phyloP scores from a whole-genome alignment of 2,329 filamentous ascomycete species.

The Alternaria arborescens region DNA sequence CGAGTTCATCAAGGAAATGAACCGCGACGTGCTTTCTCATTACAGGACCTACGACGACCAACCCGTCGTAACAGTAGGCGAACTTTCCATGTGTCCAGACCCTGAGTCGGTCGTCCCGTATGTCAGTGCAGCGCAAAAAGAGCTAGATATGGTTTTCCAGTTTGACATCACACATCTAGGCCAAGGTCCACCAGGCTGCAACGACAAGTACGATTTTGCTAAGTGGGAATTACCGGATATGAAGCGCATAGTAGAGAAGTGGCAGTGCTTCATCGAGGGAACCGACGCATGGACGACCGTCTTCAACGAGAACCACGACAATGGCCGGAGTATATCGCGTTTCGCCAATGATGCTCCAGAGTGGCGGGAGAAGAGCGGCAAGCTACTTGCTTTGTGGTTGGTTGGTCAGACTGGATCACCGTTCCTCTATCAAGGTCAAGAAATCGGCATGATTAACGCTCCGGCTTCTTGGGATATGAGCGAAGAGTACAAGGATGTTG shows the following conservation, averaged over 20 bases:
- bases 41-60: slow-evolving; percentile 58
- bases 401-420: slow-evolving; percentile 61
- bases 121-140: slow-evolving; percentile 52
- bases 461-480: slow-evolving; percentile 58
- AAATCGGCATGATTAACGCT: slow-evolving; percentile 68
- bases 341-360: slow-evolving; percentile 59
- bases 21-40: slow-evolving; percentile 61
- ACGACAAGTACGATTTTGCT: slow-evolving; percentile 42
- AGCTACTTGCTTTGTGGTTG: slow-evolving; percentile 58
- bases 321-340: slow-evolving; percentile 64
- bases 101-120: slow-evolving; percentile 54
- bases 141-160: slow-evolving; percentile 61
- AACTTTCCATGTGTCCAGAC: slow-evolving; percentile 61
- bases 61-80: slow-evolving; percentile 63
- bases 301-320: slow-evolving; percentile 72
- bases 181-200: slow-evolving; percentile 46
- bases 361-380: slow-evolving; percentile 51
- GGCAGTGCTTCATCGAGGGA: slow-evolving; percentile 60
- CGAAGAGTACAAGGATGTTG: slow-evolving; percentile 71
- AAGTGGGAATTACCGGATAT: slow-evolving; percentile 55
- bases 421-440: slow-evolving; percentile 69
- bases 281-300: slow-evolving; percentile 63
- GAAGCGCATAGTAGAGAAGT: slow-evolving; percentile 53
- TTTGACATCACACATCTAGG: slow-evolving; percentile 54
- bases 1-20: slow-evolving; percentile 64